Percentiles rank a stretch among this genome's conserved stretches.
Conservation (phyloP, 371 early-diverging fungal species). For the Syncephalastrum monosporum region DNA sequence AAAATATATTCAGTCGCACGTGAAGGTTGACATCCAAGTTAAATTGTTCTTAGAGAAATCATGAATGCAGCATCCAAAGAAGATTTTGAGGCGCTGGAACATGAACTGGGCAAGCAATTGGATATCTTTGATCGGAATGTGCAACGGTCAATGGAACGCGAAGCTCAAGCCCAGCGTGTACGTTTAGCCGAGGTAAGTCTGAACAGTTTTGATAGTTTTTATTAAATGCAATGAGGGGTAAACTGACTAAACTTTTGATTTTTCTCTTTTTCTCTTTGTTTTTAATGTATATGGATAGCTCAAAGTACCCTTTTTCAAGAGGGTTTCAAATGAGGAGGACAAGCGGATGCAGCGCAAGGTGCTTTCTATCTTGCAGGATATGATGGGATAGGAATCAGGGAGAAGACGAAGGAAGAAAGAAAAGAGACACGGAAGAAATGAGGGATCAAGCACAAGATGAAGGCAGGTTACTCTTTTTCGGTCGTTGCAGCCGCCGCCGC, state of each 20-base stretch:
- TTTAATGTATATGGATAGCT: conserved; percentile 11
- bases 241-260: conserved; percentile 5
- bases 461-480: neutral
- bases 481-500: conserved; percentile 6
- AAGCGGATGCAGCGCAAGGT: conserved; percentile 40
- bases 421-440: too few relatives aligned
- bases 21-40: too few relatives aligned
- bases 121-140: neutral
- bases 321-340: conserved; percentile 23
- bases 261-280: too few relatives aligned
- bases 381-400: conserved; percentile 17
- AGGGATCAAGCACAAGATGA: too few relatives aligned
- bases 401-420: too few relatives aligned
- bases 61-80: neutral
- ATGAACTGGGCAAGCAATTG: neutral
- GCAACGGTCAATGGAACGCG: conserved; percentile 19
- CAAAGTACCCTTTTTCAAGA: conserved; percentile 41
- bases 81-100: neutral
- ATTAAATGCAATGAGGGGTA: too few relatives aligned
- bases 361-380: conserved; percentile 38
- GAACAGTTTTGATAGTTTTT: neutral
- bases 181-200: neutral
- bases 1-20: neutral
- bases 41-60: neutral
- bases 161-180: conserved; percentile 18